Evolutionary conservation across 75 land plant genomes (phyloP), one percentile per base, ranked within the genome.

Genomic region (Picea sitchensis): DNA sequence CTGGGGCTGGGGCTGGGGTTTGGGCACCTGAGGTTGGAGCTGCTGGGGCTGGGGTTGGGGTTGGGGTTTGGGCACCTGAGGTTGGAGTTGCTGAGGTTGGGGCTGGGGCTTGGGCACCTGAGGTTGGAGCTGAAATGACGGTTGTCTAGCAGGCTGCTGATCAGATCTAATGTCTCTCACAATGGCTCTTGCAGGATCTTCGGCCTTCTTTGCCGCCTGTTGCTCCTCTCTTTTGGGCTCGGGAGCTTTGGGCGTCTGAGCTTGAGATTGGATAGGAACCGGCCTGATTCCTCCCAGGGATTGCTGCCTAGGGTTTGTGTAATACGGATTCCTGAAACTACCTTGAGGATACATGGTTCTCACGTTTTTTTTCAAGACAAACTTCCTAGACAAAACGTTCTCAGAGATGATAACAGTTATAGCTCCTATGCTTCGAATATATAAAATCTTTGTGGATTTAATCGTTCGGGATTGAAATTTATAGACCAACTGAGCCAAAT

Each of bases 251-350:
- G 54, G 54, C 11, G 11, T 11, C 54, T 51, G 54, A 51, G 54
- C 11, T 11, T 9, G 54, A 51, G 54, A 51, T 51, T 51, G 54
- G 54, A 51, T 9, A 8, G 54, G 54, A 51, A 51, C 54, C 11
- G 54, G 11, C 54, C 54, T 51, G 54, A 51, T 51, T 51, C 54
- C 54, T 51, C 54, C 54, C 4, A 44, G 21, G 23, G 73, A 71
- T 18, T 44, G 73, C 73, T 71, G 21, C 73, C 73, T 71, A 41
- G 73, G n/a, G 44, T 71, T 38, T 71, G n/a, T 44, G 18, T 44
- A 44, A 71, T 71, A 71, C 23, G 73, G 54, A 44, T 71, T 71
- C 73, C 54, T 71, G 73, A 41, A 71, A 44, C 73, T 18, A 9
- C 73, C 54, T 71, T 71, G 73, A 8, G 73, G 73, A 71, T 41